phyloP scores from a whole-genome alignment of 2,329 filamentous ascomycete species.

The Microsporum ferrugineum region DNA sequence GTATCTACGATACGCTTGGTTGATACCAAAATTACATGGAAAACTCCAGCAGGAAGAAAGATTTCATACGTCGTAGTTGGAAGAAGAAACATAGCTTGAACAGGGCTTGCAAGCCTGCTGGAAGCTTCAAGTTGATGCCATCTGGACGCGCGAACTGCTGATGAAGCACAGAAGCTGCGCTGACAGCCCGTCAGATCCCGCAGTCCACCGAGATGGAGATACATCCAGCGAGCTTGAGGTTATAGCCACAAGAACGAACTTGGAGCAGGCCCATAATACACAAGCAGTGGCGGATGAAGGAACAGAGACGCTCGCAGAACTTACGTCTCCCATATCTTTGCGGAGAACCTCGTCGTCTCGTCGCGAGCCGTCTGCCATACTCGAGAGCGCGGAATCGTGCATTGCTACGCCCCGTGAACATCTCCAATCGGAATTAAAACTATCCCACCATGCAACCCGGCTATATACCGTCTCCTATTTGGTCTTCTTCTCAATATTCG shows the following conservation, averaged over 20 bases:
- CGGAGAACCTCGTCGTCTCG: constrained; percentile 20
- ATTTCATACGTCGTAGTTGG: neutral
- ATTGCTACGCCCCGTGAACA: constrained; percentile 13
- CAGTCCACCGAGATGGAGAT: constrained; percentile 4
- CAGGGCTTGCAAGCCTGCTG: neutral
- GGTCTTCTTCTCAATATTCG: constrained; percentile 71
- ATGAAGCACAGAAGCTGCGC: neutral
- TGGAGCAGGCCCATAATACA: neutral
- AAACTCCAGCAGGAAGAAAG: neutral
- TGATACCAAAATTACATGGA: neutral
- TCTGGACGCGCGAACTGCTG: neutral
- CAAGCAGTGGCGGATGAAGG: neutral
- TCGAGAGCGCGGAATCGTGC: constrained; percentile 22
- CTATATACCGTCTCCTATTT: constrained; percentile 70
- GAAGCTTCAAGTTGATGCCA: neutral
- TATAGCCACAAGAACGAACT: constrained; percentile 4
- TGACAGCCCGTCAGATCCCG: neutral
- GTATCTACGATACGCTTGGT: neutral
- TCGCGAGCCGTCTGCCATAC: constrained; percentile 27
- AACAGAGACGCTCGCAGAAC: constrained; percentile 18
- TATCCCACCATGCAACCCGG: constrained; percentile 39
- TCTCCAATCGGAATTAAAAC: constrained; percentile 5
- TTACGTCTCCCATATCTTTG: constrained; percentile 32
- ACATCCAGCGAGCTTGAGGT: neutral
- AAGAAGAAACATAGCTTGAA: neutral